Percentiles rank a stretch among this genome's conserved stretches.
These are phyloP conservation scores for Penicillium sp. DNA, from an alignment of 2,329 filamentous ascomycete genomes.

Conservation along the genomic window DNA sequence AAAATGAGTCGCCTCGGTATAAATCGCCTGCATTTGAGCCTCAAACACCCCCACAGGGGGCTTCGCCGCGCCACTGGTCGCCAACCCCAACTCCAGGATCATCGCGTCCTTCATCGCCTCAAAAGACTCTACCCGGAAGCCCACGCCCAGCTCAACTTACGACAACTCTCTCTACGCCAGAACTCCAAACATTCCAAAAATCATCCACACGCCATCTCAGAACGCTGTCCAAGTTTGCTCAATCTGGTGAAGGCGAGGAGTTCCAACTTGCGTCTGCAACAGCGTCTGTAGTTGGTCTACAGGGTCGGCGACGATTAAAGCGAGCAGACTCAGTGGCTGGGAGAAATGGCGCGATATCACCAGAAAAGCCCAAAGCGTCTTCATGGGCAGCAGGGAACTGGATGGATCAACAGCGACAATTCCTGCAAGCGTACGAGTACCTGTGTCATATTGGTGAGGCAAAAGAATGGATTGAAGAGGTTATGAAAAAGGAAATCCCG, in stretches of 20 bases:
- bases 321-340: conserved; percentile 58
- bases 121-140: conserved; percentile 29
- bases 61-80: conserved; percentile 25
- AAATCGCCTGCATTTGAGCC: conserved; percentile 19
- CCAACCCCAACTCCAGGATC: conserved; percentile 27
- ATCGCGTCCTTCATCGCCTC: conserved; percentile 30
- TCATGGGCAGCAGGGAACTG: conserved; percentile 84
- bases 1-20: conserved; percentile 30
- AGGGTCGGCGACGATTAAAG: conserved; percentile 81
- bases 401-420: conserved; percentile 99
- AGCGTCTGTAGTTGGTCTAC: conserved; percentile 84
- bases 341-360: conserved; percentile 49
- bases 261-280: conserved; percentile 75
- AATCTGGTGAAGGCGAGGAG: conserved; percentile 73
- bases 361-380: conserved; percentile 57
- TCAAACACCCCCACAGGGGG: conserved; percentile 23
- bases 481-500: conserved; percentile 81
- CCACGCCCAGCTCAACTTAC: conserved; percentile 34
- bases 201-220: conserved; percentile 89
- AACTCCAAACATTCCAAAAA: conserved; percentile 78
- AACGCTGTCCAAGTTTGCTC: conserved; percentile 79
- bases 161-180: conserved; percentile 62
- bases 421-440: conserved; percentile 95
- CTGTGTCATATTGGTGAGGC: conserved; percentile 98
- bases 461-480: conserved; percentile 97